Conservation (phyloP, 2,329 filamentous ascomycete genomes). For the Thermoascus crustaceus region DNA sequence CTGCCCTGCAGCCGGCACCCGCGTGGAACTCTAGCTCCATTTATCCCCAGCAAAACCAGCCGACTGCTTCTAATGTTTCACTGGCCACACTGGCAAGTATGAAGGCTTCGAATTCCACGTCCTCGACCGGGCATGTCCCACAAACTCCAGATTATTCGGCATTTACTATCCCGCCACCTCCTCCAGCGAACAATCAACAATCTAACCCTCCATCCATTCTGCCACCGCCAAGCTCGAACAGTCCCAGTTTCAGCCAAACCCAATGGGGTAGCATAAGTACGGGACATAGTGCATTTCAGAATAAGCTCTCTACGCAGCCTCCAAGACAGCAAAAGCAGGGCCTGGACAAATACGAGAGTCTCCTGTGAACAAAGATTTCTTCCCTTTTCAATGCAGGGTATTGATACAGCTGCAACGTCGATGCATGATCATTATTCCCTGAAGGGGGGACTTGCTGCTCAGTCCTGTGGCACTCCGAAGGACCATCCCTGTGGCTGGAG, state of each 20-base stretch:
- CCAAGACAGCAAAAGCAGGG: constrained; percentile 31
- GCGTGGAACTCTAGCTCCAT: constrained; percentile 14
- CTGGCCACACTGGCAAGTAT: constrained; percentile 20
- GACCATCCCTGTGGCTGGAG: no score
- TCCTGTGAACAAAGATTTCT: constrained; percentile 34
- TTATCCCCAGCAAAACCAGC: no score
- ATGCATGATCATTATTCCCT: no score
- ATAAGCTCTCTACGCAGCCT: constrained; percentile 15
- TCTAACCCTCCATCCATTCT: constrained; percentile 6
- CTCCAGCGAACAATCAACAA: constrained; percentile 16
- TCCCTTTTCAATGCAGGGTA: no score
- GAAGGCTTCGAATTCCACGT: constrained; percentile 11
- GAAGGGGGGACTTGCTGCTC: no score
- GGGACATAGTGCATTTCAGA: constrained; percentile 17
- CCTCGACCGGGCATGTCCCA: constrained; percentile 10
- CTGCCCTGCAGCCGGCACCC: constrained; percentile 24
- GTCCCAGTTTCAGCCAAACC: constrained; percentile 14
- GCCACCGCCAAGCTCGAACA: constrained; percentile 11
- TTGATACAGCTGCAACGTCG: no score
- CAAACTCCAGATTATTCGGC: constrained; percentile 24
- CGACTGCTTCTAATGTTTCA: no score
- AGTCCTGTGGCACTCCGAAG: no score
- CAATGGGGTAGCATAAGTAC: constrained; percentile 11
- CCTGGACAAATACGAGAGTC: constrained; percentile 50
- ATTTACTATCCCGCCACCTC: constrained; percentile 36